Percentiles rank a stretch among this genome's conserved stretches.
These are phyloP conservation scores for Trichocomaceae sp. DNA, from an alignment of 2,329 filamentous ascomycete species.

Conservation along the genomic window DNA sequence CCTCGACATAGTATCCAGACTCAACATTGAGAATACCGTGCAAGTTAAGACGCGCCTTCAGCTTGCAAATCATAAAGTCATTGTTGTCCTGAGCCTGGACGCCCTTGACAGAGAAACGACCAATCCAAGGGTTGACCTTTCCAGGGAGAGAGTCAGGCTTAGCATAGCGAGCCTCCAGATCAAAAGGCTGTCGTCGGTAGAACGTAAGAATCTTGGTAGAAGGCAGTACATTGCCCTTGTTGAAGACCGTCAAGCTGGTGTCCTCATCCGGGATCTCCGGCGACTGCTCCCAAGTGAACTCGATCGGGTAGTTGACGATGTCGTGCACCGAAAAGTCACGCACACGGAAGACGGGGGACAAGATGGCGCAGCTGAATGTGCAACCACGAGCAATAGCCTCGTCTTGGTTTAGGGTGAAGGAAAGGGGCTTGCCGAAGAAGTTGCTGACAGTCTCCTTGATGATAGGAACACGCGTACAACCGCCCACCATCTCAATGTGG, in stretches of 20 bases:
- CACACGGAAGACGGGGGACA: slow-evolving; percentile 96
- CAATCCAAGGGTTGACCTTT: slow-evolving; percentile 90
- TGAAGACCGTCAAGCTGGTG: slow-evolving; percentile 93
- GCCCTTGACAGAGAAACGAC: slow-evolving; percentile 94
- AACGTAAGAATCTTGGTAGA: slow-evolving; percentile 99
- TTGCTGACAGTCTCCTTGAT: slow-evolving; percentile 83
- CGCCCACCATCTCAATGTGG: slow-evolving; percentile 85
- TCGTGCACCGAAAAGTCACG: slow-evolving; percentile 97
- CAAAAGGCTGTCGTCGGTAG: slow-evolving; percentile 96
- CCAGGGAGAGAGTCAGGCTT: slow-evolving; percentile 81
- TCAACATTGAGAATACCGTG: slow-evolving; percentile 96
- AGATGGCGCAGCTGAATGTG: slow-evolving; percentile 94
- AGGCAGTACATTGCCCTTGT: slow-evolving; percentile 91
- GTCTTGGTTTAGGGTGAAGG: slow-evolving; percentile 96
- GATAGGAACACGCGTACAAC: slow-evolving; percentile 84
- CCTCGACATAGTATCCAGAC: slow-evolving; percentile 95
- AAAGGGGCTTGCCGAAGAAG: slow-evolving; percentile 89
- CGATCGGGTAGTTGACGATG: slow-evolving; percentile 95
- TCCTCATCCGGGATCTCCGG: slow-evolving; percentile 98
- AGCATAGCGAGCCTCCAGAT: slow-evolving; percentile 89
- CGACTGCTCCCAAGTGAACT: slow-evolving; percentile 98
- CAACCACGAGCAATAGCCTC: slow-evolving; percentile 94
- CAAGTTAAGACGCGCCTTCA: slow-evolving; percentile 93
- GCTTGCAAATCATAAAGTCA: slow-evolving; percentile 99
- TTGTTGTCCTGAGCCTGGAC: slow-evolving; percentile 90